Percentiles rank a stretch among this genome's conserved stretches.
Conservation (phyloP, 768 basidiomycete species). For the Suillus fuscotomentosus region DNA sequence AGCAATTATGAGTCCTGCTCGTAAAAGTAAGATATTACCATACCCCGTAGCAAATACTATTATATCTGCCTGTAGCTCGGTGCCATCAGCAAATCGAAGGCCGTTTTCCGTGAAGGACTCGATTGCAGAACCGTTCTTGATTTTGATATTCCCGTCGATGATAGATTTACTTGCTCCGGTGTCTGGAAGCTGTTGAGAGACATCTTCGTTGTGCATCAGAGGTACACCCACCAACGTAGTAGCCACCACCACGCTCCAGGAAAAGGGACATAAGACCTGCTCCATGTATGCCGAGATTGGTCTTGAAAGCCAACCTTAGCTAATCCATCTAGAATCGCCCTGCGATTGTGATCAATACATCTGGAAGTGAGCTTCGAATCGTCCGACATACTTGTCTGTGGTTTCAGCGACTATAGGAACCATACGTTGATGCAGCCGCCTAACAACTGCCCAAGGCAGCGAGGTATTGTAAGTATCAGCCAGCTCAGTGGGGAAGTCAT, state of each 20-base stretch:
- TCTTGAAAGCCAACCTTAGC: conserved; percentile 37
- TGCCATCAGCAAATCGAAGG: conserved; percentile 28
- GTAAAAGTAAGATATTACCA: background rate
- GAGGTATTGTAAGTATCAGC: conserved; percentile 18
- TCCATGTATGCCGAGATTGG: conserved; percentile 32
- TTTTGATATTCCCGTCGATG: conserved; percentile 46
- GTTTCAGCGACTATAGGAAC: conserved; percentile 20
- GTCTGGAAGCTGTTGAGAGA: conserved; percentile 17
- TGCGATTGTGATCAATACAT: conserved; percentile 9
- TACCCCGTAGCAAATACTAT: conserved; percentile 33
- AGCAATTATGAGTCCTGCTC: background rate
- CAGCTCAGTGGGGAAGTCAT: conserved; percentile 19
- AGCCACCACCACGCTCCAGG: conserved; percentile 35
- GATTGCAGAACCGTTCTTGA: conserved; percentile 43
- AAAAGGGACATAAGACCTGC: conserved; percentile 31
- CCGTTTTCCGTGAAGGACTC: conserved; percentile 29
- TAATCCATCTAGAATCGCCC: conserved; percentile 37
- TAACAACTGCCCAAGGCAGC: conserved; percentile 17
- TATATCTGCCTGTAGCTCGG: conserved; percentile 30
- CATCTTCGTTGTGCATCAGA: background rate
- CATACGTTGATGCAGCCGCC: conserved; percentile 20
- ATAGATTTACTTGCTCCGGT: conserved; percentile 43
- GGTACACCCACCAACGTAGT: conserved; percentile 34
- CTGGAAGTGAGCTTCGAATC: background rate
- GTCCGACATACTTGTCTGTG: conserved; percentile 22